A percentile compares a stretch with the other conserved stretches of the same genome.
phyloP scores from a whole-genome alignment of 2,329 filamentous ascomycete species.

The Xylariaceae sp. region DNA sequence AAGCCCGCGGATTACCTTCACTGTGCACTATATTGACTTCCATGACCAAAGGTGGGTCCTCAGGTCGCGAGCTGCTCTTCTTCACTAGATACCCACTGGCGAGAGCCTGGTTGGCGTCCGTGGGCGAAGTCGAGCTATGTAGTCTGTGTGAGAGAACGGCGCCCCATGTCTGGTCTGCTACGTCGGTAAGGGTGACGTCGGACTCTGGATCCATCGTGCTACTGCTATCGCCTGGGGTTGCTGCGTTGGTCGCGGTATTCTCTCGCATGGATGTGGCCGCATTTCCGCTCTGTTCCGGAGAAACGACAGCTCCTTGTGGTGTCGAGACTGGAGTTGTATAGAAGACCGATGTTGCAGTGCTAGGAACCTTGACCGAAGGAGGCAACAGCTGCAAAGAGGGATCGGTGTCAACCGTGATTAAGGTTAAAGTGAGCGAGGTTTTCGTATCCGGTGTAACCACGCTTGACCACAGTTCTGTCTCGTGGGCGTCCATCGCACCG shows the following conservation, averaged over 20 bases:
- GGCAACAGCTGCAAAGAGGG: slow-evolving; percentile 64
- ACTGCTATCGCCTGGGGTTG: slow-evolving; percentile 44
- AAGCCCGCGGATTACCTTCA: slow-evolving; percentile 50
- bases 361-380: slow-evolving; percentile 48
- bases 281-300: slow-evolving; percentile 57
- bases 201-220: slow-evolving; percentile 51
- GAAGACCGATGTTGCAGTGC: slow-evolving; percentile 42
- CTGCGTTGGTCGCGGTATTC: slow-evolving; percentile 35
- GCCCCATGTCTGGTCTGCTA: slow-evolving; percentile 74
- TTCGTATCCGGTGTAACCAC: slow-evolving; percentile 52
- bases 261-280: slow-evolving; percentile 48
- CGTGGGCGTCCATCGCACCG: slow-evolving; percentile 64
- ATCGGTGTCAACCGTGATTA: slow-evolving; percentile 64
- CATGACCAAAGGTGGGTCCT: slow-evolving; percentile 59
- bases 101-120: slow-evolving; percentile 56
- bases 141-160: slow-evolving; percentile 66
- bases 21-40: slow-evolving; percentile 63
- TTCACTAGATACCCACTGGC: slow-evolving; percentile 67
- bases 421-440: slow-evolving; percentile 52
- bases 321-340: slow-evolving; percentile 67
- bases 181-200: slow-evolving; percentile 69
- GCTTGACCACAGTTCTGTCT: slow-evolving; percentile 59
- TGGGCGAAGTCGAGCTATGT: slow-evolving; percentile 55
- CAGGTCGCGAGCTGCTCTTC: slow-evolving; percentile 52
- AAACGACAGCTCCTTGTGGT: slow-evolving; percentile 58